Evolutionary conservation across 345 rosid genomes (phyloP).

Genomic region (Acer negundo): DNA sequence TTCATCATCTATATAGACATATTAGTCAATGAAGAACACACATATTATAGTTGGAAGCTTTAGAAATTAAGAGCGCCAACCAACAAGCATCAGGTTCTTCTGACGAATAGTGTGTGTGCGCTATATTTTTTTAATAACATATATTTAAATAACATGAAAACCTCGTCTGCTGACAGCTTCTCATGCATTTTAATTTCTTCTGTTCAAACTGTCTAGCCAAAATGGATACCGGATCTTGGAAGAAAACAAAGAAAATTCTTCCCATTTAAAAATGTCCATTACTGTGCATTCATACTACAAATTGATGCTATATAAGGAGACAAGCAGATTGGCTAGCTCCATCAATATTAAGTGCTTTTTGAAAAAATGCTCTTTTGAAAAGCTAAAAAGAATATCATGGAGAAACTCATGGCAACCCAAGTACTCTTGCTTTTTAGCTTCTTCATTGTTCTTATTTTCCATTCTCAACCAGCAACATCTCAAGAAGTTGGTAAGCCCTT

Average conservation of each 20-base stretch:
- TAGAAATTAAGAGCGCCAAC: not conserved
- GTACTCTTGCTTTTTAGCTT: constrained; percentile 22
- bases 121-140: not conserved
- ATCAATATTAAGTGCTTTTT: not conserved
- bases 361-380: not conserved
- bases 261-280: not conserved
- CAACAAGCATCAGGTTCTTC: not conserved
- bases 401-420: constrained; percentile 18
- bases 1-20: constrained; percentile 7
- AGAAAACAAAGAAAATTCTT: not conserved
- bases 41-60: not conserved
- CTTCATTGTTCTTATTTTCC: constrained; percentile 27
- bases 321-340: not conserved
- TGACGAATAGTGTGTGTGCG: not conserved
- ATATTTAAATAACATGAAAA: not conserved
- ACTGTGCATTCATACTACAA: not conserved
- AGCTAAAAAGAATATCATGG: constrained; percentile 18
- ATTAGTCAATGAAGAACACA: not conserved
- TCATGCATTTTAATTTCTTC: not conserved
- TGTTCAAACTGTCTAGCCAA: constrained; percentile 4
- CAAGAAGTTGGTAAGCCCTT: constrained; percentile 46
- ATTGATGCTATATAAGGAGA: constrained; percentile 5
- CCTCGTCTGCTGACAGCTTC: not conserved
- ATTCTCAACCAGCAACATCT: constrained; percentile 17
- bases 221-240: not conserved